Conservation (phyloP, 208 protist genomes). For the Porcisia hertigi region DNA sequence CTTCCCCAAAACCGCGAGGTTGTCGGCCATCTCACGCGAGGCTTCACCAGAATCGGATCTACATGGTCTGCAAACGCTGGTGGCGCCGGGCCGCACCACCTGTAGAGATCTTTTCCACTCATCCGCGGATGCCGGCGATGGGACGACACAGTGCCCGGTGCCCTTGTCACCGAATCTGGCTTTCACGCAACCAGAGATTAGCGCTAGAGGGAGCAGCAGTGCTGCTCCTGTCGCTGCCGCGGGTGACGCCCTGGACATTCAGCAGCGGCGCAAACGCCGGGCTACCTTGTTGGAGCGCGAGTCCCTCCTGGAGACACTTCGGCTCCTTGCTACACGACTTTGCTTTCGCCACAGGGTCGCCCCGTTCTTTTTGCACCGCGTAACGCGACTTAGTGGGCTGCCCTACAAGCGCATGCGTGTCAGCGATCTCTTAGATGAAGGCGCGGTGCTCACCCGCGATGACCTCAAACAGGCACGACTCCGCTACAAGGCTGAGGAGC, state of each 20-base stretch:
- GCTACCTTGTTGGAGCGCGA: conserved; percentile 31
- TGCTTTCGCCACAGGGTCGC: conserved; percentile 58
- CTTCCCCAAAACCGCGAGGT: not conserved
- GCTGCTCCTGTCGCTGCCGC: not conserved
- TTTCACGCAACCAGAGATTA: not conserved
- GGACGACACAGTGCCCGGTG: not conserved
- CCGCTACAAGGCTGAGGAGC: conserved; percentile 44
- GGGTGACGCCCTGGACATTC: not conserved
- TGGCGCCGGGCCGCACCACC: not conserved
- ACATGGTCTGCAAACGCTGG: not conserved
- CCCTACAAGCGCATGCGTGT: conserved; percentile 56
- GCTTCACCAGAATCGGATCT: not conserved
- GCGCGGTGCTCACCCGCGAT: conserved; percentile 37
- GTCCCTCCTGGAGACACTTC: conserved; percentile 46
- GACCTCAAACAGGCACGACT: conserved; percentile 45
- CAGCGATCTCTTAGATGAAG: conserved; percentile 38
- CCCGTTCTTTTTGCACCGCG: conserved; percentile 67
- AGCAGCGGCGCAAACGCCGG: not conserved
- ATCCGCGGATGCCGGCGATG: not conserved
- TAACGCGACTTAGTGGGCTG: conserved; percentile 63
- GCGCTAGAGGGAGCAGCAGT: not conserved
- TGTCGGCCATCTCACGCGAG: not conserved
- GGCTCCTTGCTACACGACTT: conserved; percentile 40
- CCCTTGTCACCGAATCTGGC: not conserved
- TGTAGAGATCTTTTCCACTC: conserved; percentile 2